Evolutionary conservation across 495 filamentous ascomycete species (phyloP), one percentile per base, ranked within the genome.

Genomic region (Wilcoxina mikolae): DNA sequence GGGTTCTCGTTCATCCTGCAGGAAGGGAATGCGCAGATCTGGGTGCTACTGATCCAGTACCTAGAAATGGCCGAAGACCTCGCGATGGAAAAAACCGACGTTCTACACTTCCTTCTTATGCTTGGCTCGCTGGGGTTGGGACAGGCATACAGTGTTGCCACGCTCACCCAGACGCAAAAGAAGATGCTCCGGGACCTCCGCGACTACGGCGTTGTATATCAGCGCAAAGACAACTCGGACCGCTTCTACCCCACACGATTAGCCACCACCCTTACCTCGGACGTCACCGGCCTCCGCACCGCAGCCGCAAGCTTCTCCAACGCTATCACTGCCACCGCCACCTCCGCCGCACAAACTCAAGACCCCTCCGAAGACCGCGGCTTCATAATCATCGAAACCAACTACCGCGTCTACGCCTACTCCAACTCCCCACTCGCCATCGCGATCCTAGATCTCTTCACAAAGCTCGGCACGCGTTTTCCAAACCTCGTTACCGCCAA

Each of bases 361-460:
- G 57, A 69, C 18, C 51, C 70, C 29, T 66, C 65, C 38, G 72
- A 75, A 35, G 64, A 74, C 12, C 79, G 81, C 52, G 90, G 89
- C 31, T 90, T 88, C 73, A 86, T 98, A 63, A 84, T 98, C 60
- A 76, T 96, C 60, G 91, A 98, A 74, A 98, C 91, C n/a, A 98
- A 98, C 71, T 95, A 95, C 71, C 85, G 91, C 25, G 69, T 98
- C 59, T 98, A 98, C 70, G 91, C 91, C 27, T 98, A 96, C 71
- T 95, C 93, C 4, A 80, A 79, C 52, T 95, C 87, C 0, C 85
- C 86, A 0, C 76, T 98, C 0, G 88, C 94, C 67, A 96, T 95
- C 58, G 85, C 87, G 51, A 84, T 98, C 46, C 79, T 98, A n/a
- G 78, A 81, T 28, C 81, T 98, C 56, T 98, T 98, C 71, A 76